Percentiles rank a stretch among this genome's conserved stretches.
Evolutionary conservation across 805 yeast genomes (phyloP).

Genomic region (Ogataea dorogensis): DNA sequence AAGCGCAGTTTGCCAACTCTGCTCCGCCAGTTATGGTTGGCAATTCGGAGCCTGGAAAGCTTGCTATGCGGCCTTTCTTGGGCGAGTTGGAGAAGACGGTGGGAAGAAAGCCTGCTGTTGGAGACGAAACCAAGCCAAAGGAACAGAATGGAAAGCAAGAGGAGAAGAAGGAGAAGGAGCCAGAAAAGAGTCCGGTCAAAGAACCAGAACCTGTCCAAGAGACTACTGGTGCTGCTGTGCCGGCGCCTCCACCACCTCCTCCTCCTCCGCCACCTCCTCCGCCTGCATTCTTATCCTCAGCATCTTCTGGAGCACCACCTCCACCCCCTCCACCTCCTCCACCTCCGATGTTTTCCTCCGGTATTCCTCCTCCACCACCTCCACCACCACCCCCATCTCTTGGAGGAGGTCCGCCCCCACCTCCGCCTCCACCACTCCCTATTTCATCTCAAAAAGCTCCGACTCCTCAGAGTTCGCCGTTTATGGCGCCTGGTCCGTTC

Average conservation of each 20-base stretch:
- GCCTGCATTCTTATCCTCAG: conserved; percentile 37
- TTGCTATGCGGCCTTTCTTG: conserved; percentile 41
- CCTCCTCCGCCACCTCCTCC: conserved; percentile 38
- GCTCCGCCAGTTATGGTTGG: conserved; percentile 21
- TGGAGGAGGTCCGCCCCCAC: conserved; percentile 26
- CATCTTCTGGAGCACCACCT: conserved; percentile 32
- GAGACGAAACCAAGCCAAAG: conserved; percentile 6
- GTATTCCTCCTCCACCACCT: conserved; percentile 12
- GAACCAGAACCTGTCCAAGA: background rate
- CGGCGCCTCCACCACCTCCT: conserved; percentile 32
- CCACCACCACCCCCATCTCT: conserved; percentile 32
- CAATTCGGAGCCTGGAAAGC: conserved; percentile 21
- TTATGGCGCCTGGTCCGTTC: conserved; percentile 35
- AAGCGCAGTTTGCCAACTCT: conserved; percentile 21
- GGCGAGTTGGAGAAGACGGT: conserved; percentile 54
- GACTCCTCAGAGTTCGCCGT: conserved; percentile 23
- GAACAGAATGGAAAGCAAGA: background rate
- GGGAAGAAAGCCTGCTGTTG: conserved; percentile 33
- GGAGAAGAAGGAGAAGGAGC: background rate
- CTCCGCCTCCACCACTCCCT: conserved; percentile 36
- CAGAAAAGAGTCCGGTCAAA: no score
- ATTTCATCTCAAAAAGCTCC: conserved; percentile 1
- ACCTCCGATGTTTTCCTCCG: conserved; percentile 19
- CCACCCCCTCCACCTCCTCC: conserved; percentile 20
- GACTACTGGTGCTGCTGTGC: background rate